Evolutionary conservation across 75 land plant species (phyloP), one percentile per base, ranked within the genome.

Genomic region (Cunninghamia lanceolata): DNA sequence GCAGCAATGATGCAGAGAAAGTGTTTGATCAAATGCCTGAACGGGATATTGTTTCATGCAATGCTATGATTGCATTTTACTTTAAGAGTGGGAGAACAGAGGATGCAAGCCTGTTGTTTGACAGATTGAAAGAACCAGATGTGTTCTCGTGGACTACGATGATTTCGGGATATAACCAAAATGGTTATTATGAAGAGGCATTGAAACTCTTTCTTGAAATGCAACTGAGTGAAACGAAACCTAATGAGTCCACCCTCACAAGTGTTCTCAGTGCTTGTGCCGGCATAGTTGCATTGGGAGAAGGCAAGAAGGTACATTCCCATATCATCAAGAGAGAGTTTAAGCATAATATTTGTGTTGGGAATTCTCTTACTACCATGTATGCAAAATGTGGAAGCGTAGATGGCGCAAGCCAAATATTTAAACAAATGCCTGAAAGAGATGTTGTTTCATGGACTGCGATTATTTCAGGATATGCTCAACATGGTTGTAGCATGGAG

Each of bases 201-300:
- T 53, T 90, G 53, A 85, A 89, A 10, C 59, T 93, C 45, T 91
- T 93, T 84, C 85, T 84, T 66, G 88, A 91, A 83, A 95, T 95
- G 97, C 82, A 85, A 35, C 54, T 43, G 15, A 90, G 82, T 30
- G 87, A 88, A 17, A 73, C 94, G 40, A 59, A 46, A 50, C 91
- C 40, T 82, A 82, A 82, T 21, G 40, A 82, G 16, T 28, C 83
- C 30, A 43, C 47, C 45, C 11, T 82, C 30, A 10, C 83, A 25
- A 36, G 38, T 21, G 14, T 82, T n/a, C 30, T 82, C 45, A 43
- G 47, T 36, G 43, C 40, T 9, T 82, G 40, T 53, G 88, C 78
- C 36, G 39, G 85, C 47, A 2, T 85, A 21, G 88, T 35, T 46
- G 90, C 85, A 15, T 84, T 86, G 85, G 89, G 82, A 74, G 84